Percentiles rank a stretch among this genome's conserved stretches.
phyloP scores from a whole-genome alignment of 2,329 filamentous ascomycete species.

The Exophiala spinifera region DNA sequence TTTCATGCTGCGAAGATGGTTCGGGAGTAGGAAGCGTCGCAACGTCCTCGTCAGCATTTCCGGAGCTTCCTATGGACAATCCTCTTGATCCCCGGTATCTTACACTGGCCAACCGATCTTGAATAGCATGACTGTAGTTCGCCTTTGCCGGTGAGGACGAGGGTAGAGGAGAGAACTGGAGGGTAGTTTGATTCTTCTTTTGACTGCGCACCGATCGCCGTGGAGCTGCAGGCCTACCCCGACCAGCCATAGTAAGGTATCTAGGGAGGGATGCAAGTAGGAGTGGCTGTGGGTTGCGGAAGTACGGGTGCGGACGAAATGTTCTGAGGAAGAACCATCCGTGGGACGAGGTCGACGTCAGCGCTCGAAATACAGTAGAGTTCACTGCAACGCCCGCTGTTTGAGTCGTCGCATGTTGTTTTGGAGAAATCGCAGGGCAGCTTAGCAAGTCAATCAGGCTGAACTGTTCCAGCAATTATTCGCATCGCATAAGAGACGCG shows the following conservation, averaged over 20 bases:
- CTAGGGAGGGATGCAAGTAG: neutral
- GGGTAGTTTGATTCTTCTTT: conserved; percentile 37
- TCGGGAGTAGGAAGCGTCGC: conserved; percentile 21
- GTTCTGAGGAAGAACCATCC: neutral
- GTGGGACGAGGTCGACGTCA: neutral
- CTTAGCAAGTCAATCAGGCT: neutral
- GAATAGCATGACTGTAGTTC: conserved; percentile 24
- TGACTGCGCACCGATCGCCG: conserved; percentile 20
- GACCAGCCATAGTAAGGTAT: conserved; percentile 1
- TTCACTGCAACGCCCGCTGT: neutral
- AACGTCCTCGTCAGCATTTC: conserved; percentile 3
- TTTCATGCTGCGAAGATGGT: conserved; percentile 23
- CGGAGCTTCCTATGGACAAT: conserved; percentile 8
- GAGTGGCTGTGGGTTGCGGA: too few species aligned
- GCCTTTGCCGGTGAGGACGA: conserved; percentile 31
- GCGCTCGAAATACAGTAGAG: neutral
- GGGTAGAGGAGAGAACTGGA: conserved; percentile 40
- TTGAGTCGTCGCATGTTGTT: neutral
- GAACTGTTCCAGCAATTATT: too few species aligned
- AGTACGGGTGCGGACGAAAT: neutral
- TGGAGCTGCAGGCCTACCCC: neutral
- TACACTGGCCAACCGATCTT: conserved; percentile 35
- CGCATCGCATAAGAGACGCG: too few species aligned
- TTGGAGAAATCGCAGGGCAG: neutral
- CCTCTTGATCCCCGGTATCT: conserved; percentile 30